A percentile compares a stretch with the other conserved stretches of the same genome.
Evolutionary conservation across 31 red algal genomes (phyloP).

Genomic region (Porphyra umbilicalis): DNA sequence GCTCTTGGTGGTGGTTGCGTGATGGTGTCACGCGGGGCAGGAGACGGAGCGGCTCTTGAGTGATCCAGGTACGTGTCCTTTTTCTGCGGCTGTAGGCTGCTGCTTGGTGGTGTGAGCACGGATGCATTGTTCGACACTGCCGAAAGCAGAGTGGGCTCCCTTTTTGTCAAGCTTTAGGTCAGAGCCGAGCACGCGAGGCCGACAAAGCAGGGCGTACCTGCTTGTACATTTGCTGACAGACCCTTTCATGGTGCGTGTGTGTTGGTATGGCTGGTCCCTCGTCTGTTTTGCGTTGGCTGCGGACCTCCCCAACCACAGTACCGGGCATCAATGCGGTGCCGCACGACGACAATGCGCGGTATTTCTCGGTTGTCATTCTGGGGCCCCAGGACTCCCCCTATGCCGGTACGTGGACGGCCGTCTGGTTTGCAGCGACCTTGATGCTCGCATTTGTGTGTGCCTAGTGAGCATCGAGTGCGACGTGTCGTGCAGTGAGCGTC

Average conservation of each 20-base stretch:
- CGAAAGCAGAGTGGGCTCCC: no score
- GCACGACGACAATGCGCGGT: slow-evolving; percentile 82
- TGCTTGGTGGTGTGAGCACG: background rate
- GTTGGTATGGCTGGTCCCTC: background rate
- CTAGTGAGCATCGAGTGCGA: no score
- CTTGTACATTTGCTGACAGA: background rate
- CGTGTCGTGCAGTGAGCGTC: no score
- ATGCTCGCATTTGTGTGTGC: background rate
- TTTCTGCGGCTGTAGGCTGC: background rate
- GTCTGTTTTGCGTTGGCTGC: background rate
- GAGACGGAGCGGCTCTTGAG: slow-evolving; percentile 61
- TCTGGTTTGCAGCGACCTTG: background rate
- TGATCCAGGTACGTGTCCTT: slow-evolving; percentile 15
- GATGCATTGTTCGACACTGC: no score
- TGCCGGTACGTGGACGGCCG: background rate
- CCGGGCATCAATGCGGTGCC: slow-evolving; percentile 87
- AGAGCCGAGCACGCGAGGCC: no score
- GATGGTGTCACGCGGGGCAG: no score
- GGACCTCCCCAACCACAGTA: slow-evolving; percentile 13
- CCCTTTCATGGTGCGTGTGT: background rate
- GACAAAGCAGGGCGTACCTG: no score
- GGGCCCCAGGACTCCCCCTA: slow-evolving; percentile 90
- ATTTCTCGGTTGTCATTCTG: slow-evolving; percentile 82
- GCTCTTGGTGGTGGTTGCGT: no score
- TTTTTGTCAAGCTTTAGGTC: no score